Percentiles rank a stretch among this genome's conserved stretches.
Conservation (phyloP, 768 basidiomycete species). For the Psilocybe azurescens region DNA sequence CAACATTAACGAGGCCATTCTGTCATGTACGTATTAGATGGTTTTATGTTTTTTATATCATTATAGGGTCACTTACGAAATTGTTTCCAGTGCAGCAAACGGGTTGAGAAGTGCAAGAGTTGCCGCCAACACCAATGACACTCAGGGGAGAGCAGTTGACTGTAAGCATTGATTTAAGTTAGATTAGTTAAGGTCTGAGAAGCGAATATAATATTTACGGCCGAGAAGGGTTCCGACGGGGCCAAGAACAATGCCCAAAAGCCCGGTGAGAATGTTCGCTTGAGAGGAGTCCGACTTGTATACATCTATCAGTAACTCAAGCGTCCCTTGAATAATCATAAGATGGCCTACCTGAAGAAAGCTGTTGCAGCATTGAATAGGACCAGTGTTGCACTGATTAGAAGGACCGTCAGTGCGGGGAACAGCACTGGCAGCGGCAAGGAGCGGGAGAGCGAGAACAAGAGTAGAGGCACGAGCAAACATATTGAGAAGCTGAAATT, state of each 20-base stretch:
- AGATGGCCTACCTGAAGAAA: no score
- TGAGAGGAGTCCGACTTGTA: not conserved
- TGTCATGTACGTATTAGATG: not conserved
- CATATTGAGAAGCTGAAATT: conserved; percentile 21
- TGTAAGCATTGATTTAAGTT: not conserved
- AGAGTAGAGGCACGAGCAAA: conserved; percentile 21
- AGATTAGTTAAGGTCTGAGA: not conserved
- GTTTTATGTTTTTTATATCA: not conserved
- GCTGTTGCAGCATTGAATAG: not conserved
- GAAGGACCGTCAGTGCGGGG: conserved; percentile 19
- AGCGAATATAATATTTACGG: conserved; percentile 10
- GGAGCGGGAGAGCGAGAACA: conserved; percentile 27
- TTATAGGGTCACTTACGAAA: conserved; percentile 27
- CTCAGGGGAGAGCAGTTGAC: conserved; percentile 37
- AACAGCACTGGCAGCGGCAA: conserved; percentile 26
- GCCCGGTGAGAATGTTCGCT: conserved; percentile 23
- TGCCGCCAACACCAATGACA: conserved; percentile 29
- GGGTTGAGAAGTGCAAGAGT: conserved; percentile 29
- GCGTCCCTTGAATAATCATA: no score
- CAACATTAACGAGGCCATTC: conserved; percentile 33
- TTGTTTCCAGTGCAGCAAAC: conserved; percentile 36
- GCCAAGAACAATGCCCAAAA: conserved; percentile 30
- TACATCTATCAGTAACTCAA: no score
- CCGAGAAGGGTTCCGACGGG: conserved; percentile 23
- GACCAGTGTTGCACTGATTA: conserved; percentile 32